Evolutionary conservation across 2,329 filamentous ascomycete species (phyloP).

Genomic region (Botrytis medusae): DNA sequence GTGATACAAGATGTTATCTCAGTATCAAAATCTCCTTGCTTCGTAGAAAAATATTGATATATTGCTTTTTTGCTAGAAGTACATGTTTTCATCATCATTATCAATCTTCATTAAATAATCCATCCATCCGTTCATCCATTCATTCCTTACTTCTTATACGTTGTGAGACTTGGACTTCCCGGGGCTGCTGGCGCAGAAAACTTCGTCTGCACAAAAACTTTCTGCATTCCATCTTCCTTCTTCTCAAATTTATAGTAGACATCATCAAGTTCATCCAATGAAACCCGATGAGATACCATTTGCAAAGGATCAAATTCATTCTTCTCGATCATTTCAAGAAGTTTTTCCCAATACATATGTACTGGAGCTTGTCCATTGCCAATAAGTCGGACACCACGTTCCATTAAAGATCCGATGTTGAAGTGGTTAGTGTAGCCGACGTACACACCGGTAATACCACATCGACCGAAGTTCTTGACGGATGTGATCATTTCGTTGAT

Average conservation of each 20-base stretch:
- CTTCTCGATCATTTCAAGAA: conserved; percentile 66
- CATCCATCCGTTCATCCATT: not conserved
- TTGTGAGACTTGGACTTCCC: conserved; percentile 46
- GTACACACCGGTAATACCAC: conserved; percentile 73
- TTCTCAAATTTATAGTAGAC: conserved; percentile 62
- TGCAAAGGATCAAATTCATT: conserved; percentile 71
- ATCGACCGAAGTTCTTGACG: conserved; percentile 70
- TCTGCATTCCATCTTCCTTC: conserved; percentile 71
- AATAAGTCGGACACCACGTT: conserved; percentile 78
- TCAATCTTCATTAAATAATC: not conserved
- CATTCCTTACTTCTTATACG: conserved; percentile 1
- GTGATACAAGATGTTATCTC: not conserved
- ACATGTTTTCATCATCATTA: not conserved
- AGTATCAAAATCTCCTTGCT: too few relatives aligned
- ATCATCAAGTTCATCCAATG: conserved; percentile 69
- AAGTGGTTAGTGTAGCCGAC: conserved; percentile 50
- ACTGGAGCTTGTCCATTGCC: conserved; percentile 69
- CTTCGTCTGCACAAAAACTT: conserved; percentile 67
- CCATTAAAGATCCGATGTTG: conserved; percentile 66
- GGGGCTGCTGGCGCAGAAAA: conserved; percentile 52
- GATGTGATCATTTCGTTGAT: conserved; percentile 76
- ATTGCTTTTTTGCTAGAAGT: not conserved
- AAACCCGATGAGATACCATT: conserved; percentile 78
- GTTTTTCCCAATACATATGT: conserved; percentile 78
- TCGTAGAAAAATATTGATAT: not conserved